phyloP scores from a whole-genome alignment of 192 early-diverging fungal genomes.

The Powellomyces hirtus region DNA sequence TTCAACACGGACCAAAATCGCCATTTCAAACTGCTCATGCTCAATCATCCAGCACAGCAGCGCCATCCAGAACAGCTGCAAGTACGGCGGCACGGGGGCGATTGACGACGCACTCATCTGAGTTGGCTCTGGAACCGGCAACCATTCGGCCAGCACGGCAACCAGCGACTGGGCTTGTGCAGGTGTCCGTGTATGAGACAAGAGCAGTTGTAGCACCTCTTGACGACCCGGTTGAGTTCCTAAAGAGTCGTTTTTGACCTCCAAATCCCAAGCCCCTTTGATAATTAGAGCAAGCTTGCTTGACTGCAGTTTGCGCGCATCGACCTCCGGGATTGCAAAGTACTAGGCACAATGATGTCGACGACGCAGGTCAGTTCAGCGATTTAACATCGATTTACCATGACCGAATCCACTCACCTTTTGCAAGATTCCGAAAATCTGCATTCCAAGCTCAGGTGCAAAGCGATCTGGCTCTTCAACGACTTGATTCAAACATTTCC shows the following conservation, averaged over 20 bases:
- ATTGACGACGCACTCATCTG: not conserved
- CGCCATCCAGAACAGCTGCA: constrained; percentile 9
- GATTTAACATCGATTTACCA: too few relatives aligned
- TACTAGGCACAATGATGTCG: too few relatives aligned
- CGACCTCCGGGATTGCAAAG: constrained; percentile 19
- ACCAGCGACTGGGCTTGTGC: constrained; percentile 19
- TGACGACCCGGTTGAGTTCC: not conserved
- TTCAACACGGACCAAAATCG: constrained; percentile 7
- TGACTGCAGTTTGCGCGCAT: constrained; percentile 20
- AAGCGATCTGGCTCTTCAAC: constrained; percentile 1
- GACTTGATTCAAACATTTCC: not conserved
- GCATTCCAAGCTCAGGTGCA: constrained; percentile 13
- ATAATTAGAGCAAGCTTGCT: constrained; percentile 24
- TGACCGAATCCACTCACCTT: not conserved
- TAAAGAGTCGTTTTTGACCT: constrained; percentile 14
- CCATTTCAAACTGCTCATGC: constrained; percentile 12
- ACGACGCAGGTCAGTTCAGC: too few relatives aligned
- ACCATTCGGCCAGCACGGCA: constrained; percentile 21
- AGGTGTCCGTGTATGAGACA: not conserved
- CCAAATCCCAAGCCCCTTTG: constrained; percentile 22
- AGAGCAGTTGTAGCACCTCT: constrained; percentile 2
- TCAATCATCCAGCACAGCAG: constrained; percentile 25
- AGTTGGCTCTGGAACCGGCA: not conserved
- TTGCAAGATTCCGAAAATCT: constrained; percentile 16
- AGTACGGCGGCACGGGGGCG: not conserved